Conservation (phyloP, 2,329 filamentous ascomycete species). For the Fusarium agapanthi region DNA sequence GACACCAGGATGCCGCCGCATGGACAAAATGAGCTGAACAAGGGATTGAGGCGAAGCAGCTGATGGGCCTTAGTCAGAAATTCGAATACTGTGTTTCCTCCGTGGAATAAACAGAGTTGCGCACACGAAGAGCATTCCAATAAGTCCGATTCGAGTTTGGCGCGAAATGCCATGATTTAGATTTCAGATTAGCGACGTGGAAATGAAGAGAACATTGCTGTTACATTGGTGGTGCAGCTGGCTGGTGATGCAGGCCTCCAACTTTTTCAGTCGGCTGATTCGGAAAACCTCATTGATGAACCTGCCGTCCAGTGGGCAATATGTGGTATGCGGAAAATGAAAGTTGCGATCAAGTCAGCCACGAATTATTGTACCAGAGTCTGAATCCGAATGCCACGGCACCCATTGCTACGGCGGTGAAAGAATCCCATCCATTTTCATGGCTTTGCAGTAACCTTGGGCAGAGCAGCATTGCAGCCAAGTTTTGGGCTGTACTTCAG, state of each 20-base stretch:
- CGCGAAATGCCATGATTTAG: constrained; percentile 21
- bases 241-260: background rate
- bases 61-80: constrained; percentile 13
- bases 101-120: constrained; percentile 15
- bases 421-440: constrained; percentile 20
- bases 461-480: constrained; percentile 32
- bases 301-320: background rate
- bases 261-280: constrained; percentile 1
- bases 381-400: constrained; percentile 16
- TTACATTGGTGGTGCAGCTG: background rate
- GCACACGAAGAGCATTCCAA: constrained; percentile 25
- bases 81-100: background rate
- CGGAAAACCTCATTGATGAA: background rate
- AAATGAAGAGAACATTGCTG: constrained; percentile 15
- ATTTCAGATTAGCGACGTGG: constrained; percentile 18
- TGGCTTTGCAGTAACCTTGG: constrained; percentile 34
- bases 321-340: background rate
- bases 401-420: constrained; percentile 27
- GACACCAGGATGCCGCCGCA: constrained; percentile 8
- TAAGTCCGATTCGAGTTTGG: constrained; percentile 22
- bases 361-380: constrained; percentile 17
- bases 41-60: constrained; percentile 23
- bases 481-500: constrained; percentile 26
- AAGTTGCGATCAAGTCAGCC: constrained; percentile 15
- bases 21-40: constrained; percentile 31